Conservation (phyloP, 78 protist genomes). For the Dictyostelium firmibasis region DNA sequence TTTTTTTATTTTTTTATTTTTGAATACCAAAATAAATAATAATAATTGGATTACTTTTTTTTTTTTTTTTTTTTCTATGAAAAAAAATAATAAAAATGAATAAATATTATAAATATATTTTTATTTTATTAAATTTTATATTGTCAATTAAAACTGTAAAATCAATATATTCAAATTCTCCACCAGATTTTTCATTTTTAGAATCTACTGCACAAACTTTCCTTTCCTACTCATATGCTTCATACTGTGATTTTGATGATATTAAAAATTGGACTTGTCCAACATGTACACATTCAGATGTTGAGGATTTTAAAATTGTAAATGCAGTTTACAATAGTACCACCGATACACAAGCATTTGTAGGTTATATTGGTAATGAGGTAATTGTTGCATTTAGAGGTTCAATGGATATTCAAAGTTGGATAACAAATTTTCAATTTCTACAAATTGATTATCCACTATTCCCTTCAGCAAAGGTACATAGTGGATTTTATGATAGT, state of each 20-base stretch:
- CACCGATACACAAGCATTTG: slow-evolving; percentile 69
- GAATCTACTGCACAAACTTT: not conserved
- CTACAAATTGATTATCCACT: slow-evolving; percentile 7
- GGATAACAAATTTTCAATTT: slow-evolving; percentile 69
- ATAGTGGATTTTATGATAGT: slow-evolving; percentile 37
- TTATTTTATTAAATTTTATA: not conserved
- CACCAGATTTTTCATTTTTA: not conserved
- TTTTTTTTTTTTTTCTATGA: not conserved
- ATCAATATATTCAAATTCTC: not conserved
- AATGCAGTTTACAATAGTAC: not conserved
- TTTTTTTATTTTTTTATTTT: not conserved
- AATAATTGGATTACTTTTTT: not conserved
- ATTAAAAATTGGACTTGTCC: slow-evolving; percentile 26
- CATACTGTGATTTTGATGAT: slow-evolving; percentile 10
- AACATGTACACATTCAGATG: not conserved
- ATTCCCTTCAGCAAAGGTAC: not conserved
- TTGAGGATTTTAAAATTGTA: not conserved
- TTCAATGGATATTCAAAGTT: slow-evolving; percentile 61
- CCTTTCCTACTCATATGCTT: not conserved
- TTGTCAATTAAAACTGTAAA: not conserved
- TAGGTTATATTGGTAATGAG: not conserved
- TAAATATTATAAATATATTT: not conserved
- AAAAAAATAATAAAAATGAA: not conserved
- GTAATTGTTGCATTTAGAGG: slow-evolving; percentile 62
- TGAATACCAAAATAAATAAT: no score